Evolutionary conservation across 768 basidiomycete genomes (phyloP), one percentile per base, ranked within the genome.

Genomic region (Pulveroboletus frians): DNA sequence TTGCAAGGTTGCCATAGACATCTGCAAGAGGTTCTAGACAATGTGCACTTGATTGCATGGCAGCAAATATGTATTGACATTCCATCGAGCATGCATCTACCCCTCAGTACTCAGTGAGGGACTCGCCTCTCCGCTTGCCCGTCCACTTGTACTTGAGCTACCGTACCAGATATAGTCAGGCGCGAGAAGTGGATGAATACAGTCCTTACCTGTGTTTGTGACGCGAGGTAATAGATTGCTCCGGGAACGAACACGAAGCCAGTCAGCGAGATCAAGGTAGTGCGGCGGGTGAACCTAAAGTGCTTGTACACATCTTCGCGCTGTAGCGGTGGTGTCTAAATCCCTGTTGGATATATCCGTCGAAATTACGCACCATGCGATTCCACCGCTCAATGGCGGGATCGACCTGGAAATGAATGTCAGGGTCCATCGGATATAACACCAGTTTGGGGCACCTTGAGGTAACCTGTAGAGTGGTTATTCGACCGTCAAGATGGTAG

Each of bases 1-100:
- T 2, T 98, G 94, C 69, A 89, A 86, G 68, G 73, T 84, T 20
- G 94, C 94, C 11, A 95, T 98, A 70, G 84, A 87, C 66, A 65
- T 94, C 44, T 93, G 90, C 73, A 93, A 88, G 72, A 75, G 83
- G 59, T 64, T 95, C 47, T 96, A 73, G 71, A 51, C 27, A 10
- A 10, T 35, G 26, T 37, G 39, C 56, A 26, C n/a, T 10, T 39
- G 41, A 39, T 20, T 31, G 47, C 30, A 40, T 32, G 11, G 41
- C 9, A 42, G 31, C 27, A 39, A 35, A 29, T 23, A 40, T 50
- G 18, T 21, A 32, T 21, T 46, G 42, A 56, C 39, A 44, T 21
- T 47, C 39, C 35, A 34, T 40, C 27, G 4, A 35, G 23, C 21
- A 26, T 41, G 44, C 40, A 43, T 40, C 34, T 47, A 48, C 34